A percentile compares a stretch with the other conserved stretches of the same genome.
Conservation (phyloP, 371 early-diverging fungal genomes). For the Lichtheimia ornata region DNA sequence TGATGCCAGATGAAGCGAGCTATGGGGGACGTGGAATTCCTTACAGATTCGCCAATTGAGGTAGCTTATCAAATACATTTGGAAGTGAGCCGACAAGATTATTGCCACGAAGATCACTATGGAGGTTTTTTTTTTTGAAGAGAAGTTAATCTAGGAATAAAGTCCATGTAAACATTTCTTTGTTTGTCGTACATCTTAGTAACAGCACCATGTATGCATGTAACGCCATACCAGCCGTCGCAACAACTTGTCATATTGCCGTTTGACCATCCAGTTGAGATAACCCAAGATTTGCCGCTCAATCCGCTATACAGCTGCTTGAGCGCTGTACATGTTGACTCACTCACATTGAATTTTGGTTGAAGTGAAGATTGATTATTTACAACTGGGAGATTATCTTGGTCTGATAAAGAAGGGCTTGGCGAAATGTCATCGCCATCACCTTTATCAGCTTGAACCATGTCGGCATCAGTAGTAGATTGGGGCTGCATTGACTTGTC, state of each 20-base stretch:
- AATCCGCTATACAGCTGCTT: slow-evolving; percentile 32
- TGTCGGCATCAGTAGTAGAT: too few relatives aligned
- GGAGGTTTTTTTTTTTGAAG: slow-evolving; percentile 1
- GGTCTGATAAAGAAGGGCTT: too few relatives aligned
- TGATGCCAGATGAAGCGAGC: too few relatives aligned
- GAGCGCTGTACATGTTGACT: slow-evolving; percentile 29
- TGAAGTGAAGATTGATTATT: too few relatives aligned
- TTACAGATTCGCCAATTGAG: slow-evolving; percentile 48
- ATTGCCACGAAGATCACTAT: slow-evolving; percentile 46
- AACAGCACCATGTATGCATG: slow-evolving; percentile 40
- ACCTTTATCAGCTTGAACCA: too few relatives aligned
- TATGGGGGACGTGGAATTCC: background rate
- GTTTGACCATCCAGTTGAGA: slow-evolving; percentile 41
- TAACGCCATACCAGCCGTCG: slow-evolving; percentile 38
- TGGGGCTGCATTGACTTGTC: too few relatives aligned
- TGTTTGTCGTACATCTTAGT: slow-evolving; percentile 36
- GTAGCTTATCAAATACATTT: slow-evolving; percentile 37
- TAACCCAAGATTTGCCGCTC: slow-evolving; percentile 39
- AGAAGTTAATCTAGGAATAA: background rate
- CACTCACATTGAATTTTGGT: too few relatives aligned
- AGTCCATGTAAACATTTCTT: background rate
- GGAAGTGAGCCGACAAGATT: slow-evolving; percentile 52
- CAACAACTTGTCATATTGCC: slow-evolving; percentile 46
- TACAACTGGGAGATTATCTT: too few relatives aligned
- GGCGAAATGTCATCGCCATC: too few relatives aligned